These are phyloP conservation scores for Penicillium parvum DNA, from an alignment of 495 filamentous ascomycete genomes.

Conservation along the genomic window DNA sequence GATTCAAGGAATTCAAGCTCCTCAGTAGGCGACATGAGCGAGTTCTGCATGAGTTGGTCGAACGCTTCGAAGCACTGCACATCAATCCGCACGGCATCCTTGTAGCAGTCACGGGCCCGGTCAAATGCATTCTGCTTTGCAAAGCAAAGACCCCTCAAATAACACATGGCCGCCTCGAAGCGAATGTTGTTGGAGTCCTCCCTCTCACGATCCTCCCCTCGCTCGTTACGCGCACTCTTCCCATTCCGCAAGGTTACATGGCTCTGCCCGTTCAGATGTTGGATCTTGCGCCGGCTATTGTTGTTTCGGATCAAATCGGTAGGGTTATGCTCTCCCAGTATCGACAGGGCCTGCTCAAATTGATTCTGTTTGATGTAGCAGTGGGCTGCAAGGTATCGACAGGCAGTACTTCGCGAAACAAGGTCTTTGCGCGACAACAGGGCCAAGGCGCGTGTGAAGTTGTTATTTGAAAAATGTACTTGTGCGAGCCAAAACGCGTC, in stretches of 20 bases:
- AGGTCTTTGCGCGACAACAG: constrained; percentile 84
- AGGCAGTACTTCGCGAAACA: constrained; percentile 73
- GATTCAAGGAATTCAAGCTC: constrained; percentile 91
- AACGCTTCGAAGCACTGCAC: constrained; percentile 98
- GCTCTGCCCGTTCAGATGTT: constrained; percentile 48
- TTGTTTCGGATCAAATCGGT: constrained; percentile 72
- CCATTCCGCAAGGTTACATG: constrained; percentile 47
- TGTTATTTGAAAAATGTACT: constrained; percentile 88
- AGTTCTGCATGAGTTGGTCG: constrained; percentile 95
- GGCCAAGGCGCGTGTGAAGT: constrained; percentile 83
- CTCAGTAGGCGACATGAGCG: constrained; percentile 94
- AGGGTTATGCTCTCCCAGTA: constrained; percentile 92
- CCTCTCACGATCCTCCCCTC: constrained; percentile 57
- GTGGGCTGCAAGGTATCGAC: constrained; percentile 86
- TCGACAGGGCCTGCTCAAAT: constrained; percentile 78
- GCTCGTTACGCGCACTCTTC: constrained; percentile 48
- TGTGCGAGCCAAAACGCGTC: constrained; percentile 95
- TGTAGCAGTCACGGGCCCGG: constrained; percentile 96
- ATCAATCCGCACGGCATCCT: constrained; percentile 92
- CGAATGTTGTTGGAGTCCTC: constrained; percentile 70
- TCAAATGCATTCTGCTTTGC: constrained; percentile 98
- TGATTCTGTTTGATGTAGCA: constrained; percentile 88
- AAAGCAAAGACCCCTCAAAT: constrained; percentile 86
- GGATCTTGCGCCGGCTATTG: constrained; percentile 58
- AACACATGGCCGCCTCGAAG: constrained; percentile 97